A percentile compares a stretch with the other conserved stretches of the same genome.
phyloP scores from a whole-genome alignment of 129 eudicot species.

The Logfia minima region DNA sequence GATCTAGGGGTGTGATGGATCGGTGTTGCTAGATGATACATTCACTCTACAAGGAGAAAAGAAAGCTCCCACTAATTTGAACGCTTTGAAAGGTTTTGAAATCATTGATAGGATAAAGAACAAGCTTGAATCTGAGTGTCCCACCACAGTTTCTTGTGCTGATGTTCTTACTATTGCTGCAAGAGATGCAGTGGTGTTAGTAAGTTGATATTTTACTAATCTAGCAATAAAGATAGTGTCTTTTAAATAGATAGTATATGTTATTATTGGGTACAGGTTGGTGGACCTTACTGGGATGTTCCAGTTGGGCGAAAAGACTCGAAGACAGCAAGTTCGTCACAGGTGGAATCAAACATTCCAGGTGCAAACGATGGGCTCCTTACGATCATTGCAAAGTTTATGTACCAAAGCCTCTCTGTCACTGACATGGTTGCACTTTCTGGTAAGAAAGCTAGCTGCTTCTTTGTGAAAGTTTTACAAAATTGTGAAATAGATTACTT shows the following conservation, averaged over 20 bases:
- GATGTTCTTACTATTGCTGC: constrained; percentile 93
- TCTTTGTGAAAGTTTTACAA: not conserved
- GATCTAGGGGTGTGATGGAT: constrained; percentile 90
- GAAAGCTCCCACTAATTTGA: constrained; percentile 59
- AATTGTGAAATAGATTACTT: not conserved
- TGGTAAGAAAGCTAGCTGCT: constrained; percentile 44
- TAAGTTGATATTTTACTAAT: constrained; percentile 31
- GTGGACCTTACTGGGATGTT: constrained; percentile 98
- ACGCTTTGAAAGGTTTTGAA: constrained; percentile 78
- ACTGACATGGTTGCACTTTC: constrained; percentile 98
- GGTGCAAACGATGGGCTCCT: constrained; percentile 67
- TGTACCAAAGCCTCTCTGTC: constrained; percentile 73
- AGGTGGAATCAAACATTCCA: constrained; percentile 57
- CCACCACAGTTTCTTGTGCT: constrained; percentile 86
- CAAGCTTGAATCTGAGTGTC: constrained; percentile 93
- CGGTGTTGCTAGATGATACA: constrained; percentile 91
- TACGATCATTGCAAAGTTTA: constrained; percentile 73
- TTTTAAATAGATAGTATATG: not conserved
- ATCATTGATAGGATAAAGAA: constrained; percentile 88
- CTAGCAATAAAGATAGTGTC: not conserved
- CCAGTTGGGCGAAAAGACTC: constrained; percentile 90
- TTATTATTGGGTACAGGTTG: constrained; percentile 55
- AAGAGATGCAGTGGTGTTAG: constrained; percentile 84
- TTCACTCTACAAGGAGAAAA: constrained; percentile 75
- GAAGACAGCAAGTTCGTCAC: constrained; percentile 58